These are phyloP conservation scores for Xylaria polymorpha DNA, from an alignment of 2,329 filamentous ascomycete genomes.

Conservation along the genomic window DNA sequence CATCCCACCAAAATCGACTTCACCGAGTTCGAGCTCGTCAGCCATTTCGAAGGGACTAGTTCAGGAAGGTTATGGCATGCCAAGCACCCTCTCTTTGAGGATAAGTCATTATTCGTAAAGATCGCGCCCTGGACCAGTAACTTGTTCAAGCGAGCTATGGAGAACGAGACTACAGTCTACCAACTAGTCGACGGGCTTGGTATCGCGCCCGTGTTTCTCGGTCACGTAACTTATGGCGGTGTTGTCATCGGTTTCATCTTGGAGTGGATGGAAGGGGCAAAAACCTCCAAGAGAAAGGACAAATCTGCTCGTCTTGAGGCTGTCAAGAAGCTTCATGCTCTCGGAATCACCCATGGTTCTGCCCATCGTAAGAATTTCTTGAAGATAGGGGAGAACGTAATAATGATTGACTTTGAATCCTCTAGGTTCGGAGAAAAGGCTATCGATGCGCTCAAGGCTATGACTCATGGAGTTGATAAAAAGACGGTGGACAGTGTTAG, in stretches of 20 bases:
- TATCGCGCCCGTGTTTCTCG: conserved; percentile 23
- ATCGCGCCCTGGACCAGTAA: not conserved
- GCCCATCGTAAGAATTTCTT: conserved; percentile 14
- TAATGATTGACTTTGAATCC: conserved; percentile 12
- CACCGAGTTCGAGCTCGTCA: conserved; percentile 7
- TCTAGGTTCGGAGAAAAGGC: conserved; percentile 6
- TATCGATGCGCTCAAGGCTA: not conserved
- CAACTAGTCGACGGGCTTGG: not conserved
- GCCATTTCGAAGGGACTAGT: not conserved
- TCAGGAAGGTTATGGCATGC: not conserved
- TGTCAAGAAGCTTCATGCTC: conserved; percentile 22
- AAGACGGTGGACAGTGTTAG: no score
- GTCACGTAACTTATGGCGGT: conserved; percentile 25
- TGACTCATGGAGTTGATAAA: no score
- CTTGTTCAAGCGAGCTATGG: not conserved
- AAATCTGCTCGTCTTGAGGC: conserved; percentile 1
- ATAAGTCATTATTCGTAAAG: not conserved
- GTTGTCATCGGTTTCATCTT: conserved; percentile 12
- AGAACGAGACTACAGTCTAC: conserved; percentile 20
- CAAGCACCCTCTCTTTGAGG: conserved; percentile 14
- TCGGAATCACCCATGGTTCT: conserved; percentile 19
- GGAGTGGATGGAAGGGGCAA: conserved; percentile 14
- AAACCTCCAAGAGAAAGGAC: conserved; percentile 3
- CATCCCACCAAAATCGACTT: conserved; percentile 23
- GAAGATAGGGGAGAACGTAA: conserved; percentile 1